These are phyloP conservation scores for Phalaenopsis hybrid DNA, from an alignment of 116 monocot genomes.

Conservation along the genomic window DNA sequence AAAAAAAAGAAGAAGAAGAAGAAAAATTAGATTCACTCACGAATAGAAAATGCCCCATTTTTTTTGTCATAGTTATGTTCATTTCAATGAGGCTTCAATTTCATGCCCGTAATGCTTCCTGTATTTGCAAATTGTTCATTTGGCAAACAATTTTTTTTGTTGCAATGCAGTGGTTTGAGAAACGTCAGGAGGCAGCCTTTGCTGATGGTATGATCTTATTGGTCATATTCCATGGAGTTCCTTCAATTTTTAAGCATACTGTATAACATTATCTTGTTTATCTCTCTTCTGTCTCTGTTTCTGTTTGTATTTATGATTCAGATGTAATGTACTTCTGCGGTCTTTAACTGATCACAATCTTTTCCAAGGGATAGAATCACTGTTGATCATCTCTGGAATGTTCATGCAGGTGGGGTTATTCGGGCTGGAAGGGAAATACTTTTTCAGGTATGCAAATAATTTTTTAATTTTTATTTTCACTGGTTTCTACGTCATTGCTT, in stretches of 20 bases:
- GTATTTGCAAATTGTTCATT: not conserved
- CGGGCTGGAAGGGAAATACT: conserved; percentile 58
- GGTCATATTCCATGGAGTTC: not conserved
- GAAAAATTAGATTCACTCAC: too few relatives aligned
- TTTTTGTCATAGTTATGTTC: not conserved
- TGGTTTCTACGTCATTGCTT: not conserved
- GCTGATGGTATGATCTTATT: not conserved
- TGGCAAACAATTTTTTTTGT: not conserved
- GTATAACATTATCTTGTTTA: too few relatives aligned
- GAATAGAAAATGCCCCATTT: not conserved
- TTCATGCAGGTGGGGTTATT: conserved; percentile 31
- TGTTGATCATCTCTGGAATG: not conserved
- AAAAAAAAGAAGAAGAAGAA: too few relatives aligned
- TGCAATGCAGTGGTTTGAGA: not conserved
- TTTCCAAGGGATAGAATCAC: not conserved
- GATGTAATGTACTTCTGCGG: not conserved
- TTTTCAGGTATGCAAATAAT: conserved; percentile 44
- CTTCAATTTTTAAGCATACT: not conserved
- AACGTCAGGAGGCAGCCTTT: conserved; percentile 2
- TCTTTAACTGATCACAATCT: conserved; percentile 1
- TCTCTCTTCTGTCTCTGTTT: too few relatives aligned
- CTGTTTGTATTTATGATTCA: not conserved
- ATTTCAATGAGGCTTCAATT: not conserved
- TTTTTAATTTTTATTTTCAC: not conserved
- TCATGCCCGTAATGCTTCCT: not conserved